These are phyloP conservation scores for Triticum monococcum DNA, from an alignment of 176 grass and related monocot genomes.

Conservation along the genomic window DNA sequence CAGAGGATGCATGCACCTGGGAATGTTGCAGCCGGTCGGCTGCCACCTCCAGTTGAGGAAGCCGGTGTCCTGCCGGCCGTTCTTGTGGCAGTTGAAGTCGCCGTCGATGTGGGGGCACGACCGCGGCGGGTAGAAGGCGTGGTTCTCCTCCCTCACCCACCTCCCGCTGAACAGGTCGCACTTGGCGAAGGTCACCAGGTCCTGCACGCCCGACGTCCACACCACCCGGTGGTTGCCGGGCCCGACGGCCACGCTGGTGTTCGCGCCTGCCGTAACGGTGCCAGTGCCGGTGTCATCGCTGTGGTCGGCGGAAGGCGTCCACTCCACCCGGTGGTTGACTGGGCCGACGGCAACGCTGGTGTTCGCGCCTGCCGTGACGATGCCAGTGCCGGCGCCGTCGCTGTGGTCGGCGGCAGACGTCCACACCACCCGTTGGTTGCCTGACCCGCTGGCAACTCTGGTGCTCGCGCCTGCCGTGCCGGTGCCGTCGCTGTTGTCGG, in stretches of 20 bases:
- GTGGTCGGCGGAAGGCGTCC: constrained; percentile 16
- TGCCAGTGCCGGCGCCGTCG: too few species aligned
- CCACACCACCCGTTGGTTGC: constrained; percentile 11
- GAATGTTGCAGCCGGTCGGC: constrained; percentile 65
- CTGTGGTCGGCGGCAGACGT: background rate
- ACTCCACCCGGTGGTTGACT: constrained; percentile 16
- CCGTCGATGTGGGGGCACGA: constrained; percentile 66
- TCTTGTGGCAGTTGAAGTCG: constrained; percentile 91
- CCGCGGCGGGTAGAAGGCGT: constrained; percentile 51
- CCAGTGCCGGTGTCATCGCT: background rate
- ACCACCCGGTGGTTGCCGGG: constrained; percentile 26
- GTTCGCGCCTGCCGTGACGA: background rate
- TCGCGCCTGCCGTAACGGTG: background rate
- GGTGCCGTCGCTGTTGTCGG: background rate
- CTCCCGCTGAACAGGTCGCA: constrained; percentile 73
- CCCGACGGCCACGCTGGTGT: background rate
- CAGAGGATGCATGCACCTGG: constrained; percentile 36
- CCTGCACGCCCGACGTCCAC: constrained; percentile 28
- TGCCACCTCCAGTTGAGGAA: constrained; percentile 91
- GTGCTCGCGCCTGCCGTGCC: background rate
- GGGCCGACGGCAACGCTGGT: background rate
- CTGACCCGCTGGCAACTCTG: background rate
- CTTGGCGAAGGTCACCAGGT: constrained; percentile 31
- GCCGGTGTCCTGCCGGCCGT: constrained; percentile 64
- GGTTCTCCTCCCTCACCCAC: constrained; percentile 77